Percentiles rank a stretch among this genome's conserved stretches.
These are phyloP conservation scores for Suillus tomentosus DNA, from an alignment of 768 basidiomycete genomes.

Conservation along the genomic window DNA sequence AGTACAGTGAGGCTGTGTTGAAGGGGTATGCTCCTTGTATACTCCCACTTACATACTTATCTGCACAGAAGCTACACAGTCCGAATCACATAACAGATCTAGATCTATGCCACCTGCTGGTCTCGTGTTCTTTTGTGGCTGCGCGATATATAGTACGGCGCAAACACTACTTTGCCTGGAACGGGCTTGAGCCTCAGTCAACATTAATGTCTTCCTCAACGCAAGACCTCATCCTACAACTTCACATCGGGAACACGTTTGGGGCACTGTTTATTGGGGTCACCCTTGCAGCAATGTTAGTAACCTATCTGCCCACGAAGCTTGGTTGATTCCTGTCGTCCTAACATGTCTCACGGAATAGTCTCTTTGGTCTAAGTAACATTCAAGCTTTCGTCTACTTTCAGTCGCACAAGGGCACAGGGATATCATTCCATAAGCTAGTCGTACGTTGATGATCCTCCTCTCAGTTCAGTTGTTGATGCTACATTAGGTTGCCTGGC, in stretches of 20 bases:
- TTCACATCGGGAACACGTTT: background rate
- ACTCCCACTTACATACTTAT: background rate
- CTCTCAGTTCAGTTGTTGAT: background rate
- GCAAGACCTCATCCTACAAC: background rate
- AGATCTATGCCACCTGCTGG: background rate
- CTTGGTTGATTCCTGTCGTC: background rate
- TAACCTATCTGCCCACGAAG: background rate
- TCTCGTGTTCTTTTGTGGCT: background rate
- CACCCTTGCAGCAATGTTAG: background rate
- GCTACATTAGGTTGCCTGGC: constrained; percentile 2
- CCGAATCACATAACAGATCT: background rate
- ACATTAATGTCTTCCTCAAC: constrained; percentile 1
- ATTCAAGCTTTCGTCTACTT: constrained; percentile 8
- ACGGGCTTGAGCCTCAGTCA: background rate
- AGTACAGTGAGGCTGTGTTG: background rate
- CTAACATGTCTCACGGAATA: background rate
- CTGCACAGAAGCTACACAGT: background rate
- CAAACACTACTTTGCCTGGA: background rate
- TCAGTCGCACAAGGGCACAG: background rate
- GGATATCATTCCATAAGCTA: background rate
- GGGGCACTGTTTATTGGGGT: constrained; percentile 1
- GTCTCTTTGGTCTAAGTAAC: constrained; percentile 5
- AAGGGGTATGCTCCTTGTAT: background rate
- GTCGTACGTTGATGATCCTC: background rate
- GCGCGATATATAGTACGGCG: constrained; percentile 6